Evolutionary conservation across 805 yeast species (phyloP).

Genomic region (Pichia insulana): DNA sequence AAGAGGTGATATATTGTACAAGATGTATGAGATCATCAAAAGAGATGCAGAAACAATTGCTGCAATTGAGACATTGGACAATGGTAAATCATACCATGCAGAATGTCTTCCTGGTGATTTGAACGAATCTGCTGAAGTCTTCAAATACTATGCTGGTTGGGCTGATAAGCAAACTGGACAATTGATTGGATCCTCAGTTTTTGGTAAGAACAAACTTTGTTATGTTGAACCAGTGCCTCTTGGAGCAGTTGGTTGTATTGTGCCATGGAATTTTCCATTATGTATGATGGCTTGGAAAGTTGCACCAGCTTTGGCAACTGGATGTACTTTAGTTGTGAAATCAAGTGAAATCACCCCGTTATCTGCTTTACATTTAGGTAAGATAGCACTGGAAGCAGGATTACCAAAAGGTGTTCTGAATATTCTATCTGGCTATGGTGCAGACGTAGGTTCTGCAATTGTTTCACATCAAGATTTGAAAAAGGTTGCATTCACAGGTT

Average conservation of each 20-base stretch:
- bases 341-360: conserved; percentile 73
- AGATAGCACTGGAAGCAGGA: conserved; percentile 56
- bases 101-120: conserved; percentile 36
- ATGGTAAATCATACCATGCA: conserved; percentile 45
- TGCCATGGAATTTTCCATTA: conserved; percentile 80
- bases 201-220: conserved; percentile 37
- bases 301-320: conserved; percentile 70
- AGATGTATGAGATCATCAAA: conserved; percentile 43
- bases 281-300: conserved; percentile 73
- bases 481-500: conserved; percentile 76
- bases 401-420: conserved; percentile 72
- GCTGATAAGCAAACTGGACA: conserved; percentile 69
- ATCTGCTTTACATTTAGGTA: conserved; percentile 58
- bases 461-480: conserved; percentile 56
- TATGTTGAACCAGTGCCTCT: conserved; percentile 49
- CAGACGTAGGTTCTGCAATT: conserved; percentile 59
- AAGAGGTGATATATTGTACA: conserved; percentile 45
- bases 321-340: conserved; percentile 63
- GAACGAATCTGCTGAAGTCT: conserved; percentile 29
- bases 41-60: conserved; percentile 43
- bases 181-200: conserved; percentile 32
- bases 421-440: conserved; percentile 65
- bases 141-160: conserved; percentile 69
- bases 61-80: conserved; percentile 46
- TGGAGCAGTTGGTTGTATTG: conserved; percentile 74